phyloP scores from a whole-genome alignment of 2,329 filamentous ascomycete genomes.

The Verticillium klebahnii region DNA sequence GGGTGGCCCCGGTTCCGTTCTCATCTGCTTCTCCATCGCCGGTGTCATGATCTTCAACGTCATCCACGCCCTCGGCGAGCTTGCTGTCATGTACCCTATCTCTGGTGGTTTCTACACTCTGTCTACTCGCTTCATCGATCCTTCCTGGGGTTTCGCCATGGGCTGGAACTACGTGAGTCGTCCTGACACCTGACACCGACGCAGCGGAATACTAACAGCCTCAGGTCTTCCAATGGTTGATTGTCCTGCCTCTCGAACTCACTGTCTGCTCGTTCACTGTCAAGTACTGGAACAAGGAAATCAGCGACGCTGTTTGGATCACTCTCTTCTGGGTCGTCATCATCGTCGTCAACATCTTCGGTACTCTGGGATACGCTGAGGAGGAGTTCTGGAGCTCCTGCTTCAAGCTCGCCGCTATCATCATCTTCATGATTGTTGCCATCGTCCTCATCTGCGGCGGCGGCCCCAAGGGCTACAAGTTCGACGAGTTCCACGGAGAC shows the following conservation, averaged over 20 bases:
- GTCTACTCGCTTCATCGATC: slow-evolving; percentile 56
- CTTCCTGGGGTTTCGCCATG: slow-evolving; percentile 54
- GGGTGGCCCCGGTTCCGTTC: slow-evolving; percentile 40
- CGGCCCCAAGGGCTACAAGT: slow-evolving; percentile 40
- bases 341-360: slow-evolving; percentile 49
- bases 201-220: neutral
- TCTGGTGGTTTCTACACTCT: slow-evolving; percentile 61
- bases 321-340: slow-evolving; percentile 46
- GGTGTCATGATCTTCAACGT: slow-evolving; percentile 60
- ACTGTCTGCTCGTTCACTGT: slow-evolving; percentile 48
- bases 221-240: slow-evolving; percentile 44
- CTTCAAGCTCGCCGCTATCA: slow-evolving; percentile 52
- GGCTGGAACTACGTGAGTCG: slow-evolving; percentile 38
- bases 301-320: slow-evolving; percentile 47
- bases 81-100: slow-evolving; percentile 58
- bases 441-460: slow-evolving; percentile 54
- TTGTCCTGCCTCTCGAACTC: slow-evolving; percentile 45
- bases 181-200: neutral
- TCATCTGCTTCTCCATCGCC: slow-evolving; percentile 50
- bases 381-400: slow-evolving; percentile 53
- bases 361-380: slow-evolving; percentile 46
- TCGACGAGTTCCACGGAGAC: slow-evolving; percentile 37
- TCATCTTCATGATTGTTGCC: slow-evolving; percentile 59
- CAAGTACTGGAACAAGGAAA: slow-evolving; percentile 43
- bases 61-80: slow-evolving; percentile 55